Conservation (phyloP, 2,329 filamentous ascomycete species). For the Massarina eburnea region DNA sequence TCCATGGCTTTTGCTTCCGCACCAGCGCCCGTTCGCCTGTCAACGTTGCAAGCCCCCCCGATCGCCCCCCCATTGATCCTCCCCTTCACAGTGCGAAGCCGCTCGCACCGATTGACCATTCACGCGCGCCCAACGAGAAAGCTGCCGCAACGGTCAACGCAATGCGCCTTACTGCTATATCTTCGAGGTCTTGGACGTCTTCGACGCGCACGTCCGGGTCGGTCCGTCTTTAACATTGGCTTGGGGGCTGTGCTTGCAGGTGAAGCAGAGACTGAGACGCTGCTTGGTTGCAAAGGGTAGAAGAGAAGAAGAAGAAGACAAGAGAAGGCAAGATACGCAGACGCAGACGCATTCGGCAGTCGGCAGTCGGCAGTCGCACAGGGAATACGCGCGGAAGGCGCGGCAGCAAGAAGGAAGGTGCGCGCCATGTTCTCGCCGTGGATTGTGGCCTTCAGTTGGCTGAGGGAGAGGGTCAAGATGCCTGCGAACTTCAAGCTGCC, state of each 20-base stretch:
- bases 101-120: neutral
- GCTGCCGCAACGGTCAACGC: neutral
- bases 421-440: constrained; percentile 21
- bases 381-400: neutral
- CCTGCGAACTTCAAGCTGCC: too few relatives aligned
- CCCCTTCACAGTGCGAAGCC: neutral
- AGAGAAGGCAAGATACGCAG: too few relatives aligned
- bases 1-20: too few relatives aligned
- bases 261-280: too few relatives aligned
- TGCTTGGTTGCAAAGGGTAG: too few relatives aligned
- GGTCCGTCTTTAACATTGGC: constrained; percentile 4
- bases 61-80: neutral
- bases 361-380: too few relatives aligned
- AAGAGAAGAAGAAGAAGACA: too few relatives aligned
- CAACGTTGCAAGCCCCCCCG: neutral
- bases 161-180: neutral
- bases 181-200: too few relatives aligned
- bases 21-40: too few relatives aligned
- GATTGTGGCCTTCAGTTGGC: constrained; percentile 32
- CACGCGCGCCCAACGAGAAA: too few relatives aligned
- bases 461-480: constrained; percentile 21
- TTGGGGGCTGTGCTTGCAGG: neutral
- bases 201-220: constrained; percentile 3
- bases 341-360: too few relatives aligned
- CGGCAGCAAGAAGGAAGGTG: neutral